Conservation (phyloP, 805 yeast species). For the Debaryomyces castellii region DNA sequence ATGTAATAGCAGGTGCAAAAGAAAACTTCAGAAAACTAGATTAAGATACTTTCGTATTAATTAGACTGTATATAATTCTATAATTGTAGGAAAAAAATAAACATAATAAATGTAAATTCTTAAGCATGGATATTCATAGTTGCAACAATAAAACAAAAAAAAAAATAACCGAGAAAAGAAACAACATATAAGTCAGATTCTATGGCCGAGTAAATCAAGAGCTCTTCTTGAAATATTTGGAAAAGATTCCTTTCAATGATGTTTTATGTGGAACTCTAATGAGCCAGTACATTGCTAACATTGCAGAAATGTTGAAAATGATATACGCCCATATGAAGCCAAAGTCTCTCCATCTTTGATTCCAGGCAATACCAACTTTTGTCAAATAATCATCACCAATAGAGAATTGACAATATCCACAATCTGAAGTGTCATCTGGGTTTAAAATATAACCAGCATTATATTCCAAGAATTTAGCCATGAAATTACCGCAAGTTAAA, state of each 20-base stretch:
- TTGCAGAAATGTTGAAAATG: slow-evolving; percentile 46
- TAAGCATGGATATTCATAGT: not conserved
- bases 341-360: slow-evolving; percentile 61
- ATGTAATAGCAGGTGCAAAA: not conserved
- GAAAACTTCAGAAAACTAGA: no score
- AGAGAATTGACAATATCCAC: slow-evolving; percentile 48
- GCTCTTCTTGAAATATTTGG: no score
- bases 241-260: no score
- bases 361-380: slow-evolving; percentile 41
- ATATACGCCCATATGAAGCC: slow-evolving; percentile 62
- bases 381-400: slow-evolving; percentile 49
- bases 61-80: no score
- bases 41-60: no score
- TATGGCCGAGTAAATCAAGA: no score
- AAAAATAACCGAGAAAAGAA: no score
- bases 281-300: slow-evolving; percentile 18
- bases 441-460: slow-evolving; percentile 58
- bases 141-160: not conserved
- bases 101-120: no score
- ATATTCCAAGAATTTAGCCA: slow-evolving; percentile 38
- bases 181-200: no score
- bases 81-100: no score
- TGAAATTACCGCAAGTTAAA: slow-evolving; percentile 60
- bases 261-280: slow-evolving; percentile 1
- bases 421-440: slow-evolving; percentile 46